Evolutionary conservation across 2,329 filamentous ascomycete species (phyloP).

Genomic region (Sporothrix luriei): DNA sequence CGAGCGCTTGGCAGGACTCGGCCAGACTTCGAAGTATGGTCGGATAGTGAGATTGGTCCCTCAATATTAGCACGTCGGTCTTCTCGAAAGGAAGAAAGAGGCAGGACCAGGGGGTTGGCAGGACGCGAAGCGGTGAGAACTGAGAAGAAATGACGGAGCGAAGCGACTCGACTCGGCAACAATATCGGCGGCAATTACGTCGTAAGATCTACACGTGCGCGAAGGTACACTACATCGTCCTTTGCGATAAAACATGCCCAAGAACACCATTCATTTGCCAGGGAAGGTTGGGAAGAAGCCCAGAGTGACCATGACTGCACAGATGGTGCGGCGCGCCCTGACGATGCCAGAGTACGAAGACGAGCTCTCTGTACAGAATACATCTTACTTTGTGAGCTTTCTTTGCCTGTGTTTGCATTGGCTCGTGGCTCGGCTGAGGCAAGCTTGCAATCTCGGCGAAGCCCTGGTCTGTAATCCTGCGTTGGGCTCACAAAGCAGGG

Average conservation of each 20-base stretch:
- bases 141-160: conserved; percentile 6
- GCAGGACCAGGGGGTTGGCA: neutral
- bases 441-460: conserved; percentile 27
- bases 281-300: neutral
- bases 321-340: neutral
- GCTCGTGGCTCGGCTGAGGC: conserved; percentile 9
- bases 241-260: neutral
- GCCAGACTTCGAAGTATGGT: neutral
- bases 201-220: too few species aligned
- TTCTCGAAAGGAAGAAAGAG: conserved; percentile 12
- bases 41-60: neutral
- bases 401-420: conserved; percentile 20
- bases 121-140: conserved; percentile 16
- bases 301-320: conserved; percentile 1
- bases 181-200: neutral
- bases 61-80: neutral
- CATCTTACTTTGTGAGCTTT: neutral
- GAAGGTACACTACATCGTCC: conserved; percentile 8
- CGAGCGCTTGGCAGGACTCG: conserved; percentile 8
- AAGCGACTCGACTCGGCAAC: conserved; percentile 1
- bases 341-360: neutral
- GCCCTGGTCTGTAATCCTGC: conserved; percentile 9
- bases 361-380: neutral
- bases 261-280: neutral
- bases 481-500: conserved; percentile 12